Conservation (phyloP, 2,329 filamentous ascomycete species). For the Aspergillus sp. region DNA sequence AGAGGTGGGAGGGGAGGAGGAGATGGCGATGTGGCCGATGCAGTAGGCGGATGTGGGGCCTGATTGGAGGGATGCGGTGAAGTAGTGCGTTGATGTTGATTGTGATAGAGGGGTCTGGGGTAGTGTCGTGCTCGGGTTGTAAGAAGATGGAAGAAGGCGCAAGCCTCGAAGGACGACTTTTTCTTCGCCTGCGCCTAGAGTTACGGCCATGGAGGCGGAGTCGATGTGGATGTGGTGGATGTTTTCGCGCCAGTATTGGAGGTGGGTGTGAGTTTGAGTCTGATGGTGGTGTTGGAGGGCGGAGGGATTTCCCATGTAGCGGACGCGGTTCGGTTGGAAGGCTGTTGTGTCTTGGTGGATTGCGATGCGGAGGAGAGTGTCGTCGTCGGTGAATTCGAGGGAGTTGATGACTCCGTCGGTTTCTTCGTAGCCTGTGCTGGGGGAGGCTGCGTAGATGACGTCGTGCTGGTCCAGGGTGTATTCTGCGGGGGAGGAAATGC, state of each 20-base stretch:
- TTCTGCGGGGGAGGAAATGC: constrained; percentile 16
- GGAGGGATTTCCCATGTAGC: constrained; percentile 22
- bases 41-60: constrained; percentile 18
- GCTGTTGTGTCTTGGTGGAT: constrained; percentile 21
- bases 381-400: constrained; percentile 23
- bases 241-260: constrained; percentile 23
- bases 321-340: constrained; percentile 20
- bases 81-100: constrained; percentile 8
- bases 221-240: constrained; percentile 23
- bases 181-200: constrained; percentile 10
- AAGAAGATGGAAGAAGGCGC: constrained; percentile 15
- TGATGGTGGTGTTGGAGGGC: background rate
- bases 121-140: constrained; percentile 4
- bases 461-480: constrained; percentile 16
- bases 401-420: constrained; percentile 23
- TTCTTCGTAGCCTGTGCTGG: constrained; percentile 17
- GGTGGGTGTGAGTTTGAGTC: background rate
- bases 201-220: constrained; percentile 20
- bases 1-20: background rate
- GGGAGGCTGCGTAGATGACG: background rate
- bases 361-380: constrained; percentile 22
- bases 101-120: background rate
- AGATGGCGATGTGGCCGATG: constrained; percentile 16
- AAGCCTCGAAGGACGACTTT: constrained; percentile 19
- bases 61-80: constrained; percentile 20